Conservation (phyloP, 768 basidiomycete species). For the Basidioascus undulatus region DNA sequence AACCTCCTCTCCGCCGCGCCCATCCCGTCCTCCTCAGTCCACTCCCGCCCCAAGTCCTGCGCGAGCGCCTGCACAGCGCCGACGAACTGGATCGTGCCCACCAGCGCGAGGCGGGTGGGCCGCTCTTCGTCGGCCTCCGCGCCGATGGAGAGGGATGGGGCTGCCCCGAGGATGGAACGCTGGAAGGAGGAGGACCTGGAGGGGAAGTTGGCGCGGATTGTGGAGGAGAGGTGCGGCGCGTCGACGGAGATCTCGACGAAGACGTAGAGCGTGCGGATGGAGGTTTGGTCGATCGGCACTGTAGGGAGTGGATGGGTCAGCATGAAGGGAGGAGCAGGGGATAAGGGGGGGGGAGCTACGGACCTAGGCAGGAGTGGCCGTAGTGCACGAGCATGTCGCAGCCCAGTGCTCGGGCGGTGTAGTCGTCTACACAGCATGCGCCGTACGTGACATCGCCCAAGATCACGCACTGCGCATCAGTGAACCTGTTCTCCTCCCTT, state of each 20-base stretch:
- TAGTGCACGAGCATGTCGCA: constrained; percentile 98
- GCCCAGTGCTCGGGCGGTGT: constrained; percentile 78
- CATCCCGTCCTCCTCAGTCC: constrained; percentile 6
- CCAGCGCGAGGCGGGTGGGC: constrained; percentile 57
- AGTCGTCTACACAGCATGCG: constrained; percentile 96
- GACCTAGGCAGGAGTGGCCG: constrained; percentile 90
- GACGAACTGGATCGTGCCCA: constrained; percentile 95
- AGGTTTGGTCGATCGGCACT: constrained; percentile 90
- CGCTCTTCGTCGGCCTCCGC: background rate
- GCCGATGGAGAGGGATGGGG: no score
- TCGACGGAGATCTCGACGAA: constrained; percentile 96
- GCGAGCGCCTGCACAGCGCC: constrained; percentile 70
- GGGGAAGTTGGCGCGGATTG: constrained; percentile 75
- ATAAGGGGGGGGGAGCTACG: constrained; percentile 13
- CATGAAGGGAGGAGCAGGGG: background rate
- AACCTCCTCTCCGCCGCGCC: constrained; percentile 1
- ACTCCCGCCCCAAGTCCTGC: constrained; percentile 32
- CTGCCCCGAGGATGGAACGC: no score
- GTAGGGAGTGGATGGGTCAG: background rate
- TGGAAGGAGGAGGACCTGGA: background rate
- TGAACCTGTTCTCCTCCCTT: no score
- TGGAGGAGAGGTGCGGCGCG: constrained; percentile 51
- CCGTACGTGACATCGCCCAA: constrained; percentile 98
- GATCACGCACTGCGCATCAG: constrained; percentile 49
- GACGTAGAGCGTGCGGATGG: constrained; percentile 82